Evolutionary conservation across 140 eudicot species (phyloP).

Genomic region (Flaveria floridana): DNA sequence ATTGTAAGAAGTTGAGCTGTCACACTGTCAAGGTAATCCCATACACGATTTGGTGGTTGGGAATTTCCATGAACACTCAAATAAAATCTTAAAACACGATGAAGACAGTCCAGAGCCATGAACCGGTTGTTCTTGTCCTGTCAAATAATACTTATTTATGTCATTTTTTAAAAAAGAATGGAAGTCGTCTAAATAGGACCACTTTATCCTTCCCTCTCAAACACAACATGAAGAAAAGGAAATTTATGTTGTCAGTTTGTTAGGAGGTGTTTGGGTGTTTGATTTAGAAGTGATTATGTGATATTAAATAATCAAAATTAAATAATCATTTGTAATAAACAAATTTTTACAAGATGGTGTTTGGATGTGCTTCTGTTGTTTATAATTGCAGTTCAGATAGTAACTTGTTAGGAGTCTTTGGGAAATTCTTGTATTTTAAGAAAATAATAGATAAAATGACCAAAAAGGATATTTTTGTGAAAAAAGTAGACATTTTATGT

Average conservation of each 20-base stretch:
- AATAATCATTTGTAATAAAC: constrained; percentile 7
- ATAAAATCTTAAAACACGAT: constrained; percentile 91
- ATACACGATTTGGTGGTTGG: constrained; percentile 92
- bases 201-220: background rate
- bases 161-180: background rate
- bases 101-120: constrained; percentile 98
- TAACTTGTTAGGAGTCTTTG: background rate
- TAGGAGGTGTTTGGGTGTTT: background rate
- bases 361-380: constrained; percentile 10
- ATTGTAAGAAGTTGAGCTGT: constrained; percentile 84
- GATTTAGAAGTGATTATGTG: background rate
- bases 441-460: background rate
- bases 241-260: constrained; percentile 14
- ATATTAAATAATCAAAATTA: constrained; percentile 4
- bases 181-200: background rate
- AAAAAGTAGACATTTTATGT: background rate
- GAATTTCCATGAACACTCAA: constrained; percentile 80
- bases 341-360: background rate
- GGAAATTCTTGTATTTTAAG: background rate
- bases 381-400: background rate
- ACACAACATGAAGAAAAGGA: background rate
- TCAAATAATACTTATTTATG: constrained; percentile 29
- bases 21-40: constrained; percentile 98
- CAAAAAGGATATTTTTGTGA: constrained; percentile 7
- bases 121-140: constrained; percentile 98